These are phyloP conservation scores for Xenoacremonium recifei DNA, from an alignment of 2,329 filamentous ascomycete species.

Conservation along the genomic window DNA sequence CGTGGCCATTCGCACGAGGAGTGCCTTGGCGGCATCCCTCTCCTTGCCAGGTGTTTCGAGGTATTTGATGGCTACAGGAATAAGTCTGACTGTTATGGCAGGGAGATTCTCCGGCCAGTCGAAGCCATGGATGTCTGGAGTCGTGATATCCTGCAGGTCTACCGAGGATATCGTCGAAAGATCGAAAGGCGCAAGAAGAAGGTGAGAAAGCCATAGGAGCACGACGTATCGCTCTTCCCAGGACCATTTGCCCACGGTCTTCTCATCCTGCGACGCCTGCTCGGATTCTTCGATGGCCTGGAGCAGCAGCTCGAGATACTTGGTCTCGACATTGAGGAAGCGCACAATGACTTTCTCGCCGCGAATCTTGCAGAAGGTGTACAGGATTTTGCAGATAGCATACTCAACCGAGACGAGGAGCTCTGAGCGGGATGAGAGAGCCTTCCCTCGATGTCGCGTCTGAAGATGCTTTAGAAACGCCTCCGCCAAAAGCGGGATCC, in stretches of 20 bases:
- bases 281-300: slow-evolving; percentile 67
- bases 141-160: slow-evolving; percentile 45
- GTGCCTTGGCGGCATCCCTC: slow-evolving; percentile 77
- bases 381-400: slow-evolving; percentile 77
- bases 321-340: slow-evolving; percentile 88
- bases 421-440: slow-evolving; percentile 29
- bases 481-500: slow-evolving; percentile 72
- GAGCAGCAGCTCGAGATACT: slow-evolving; percentile 78
- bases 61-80: slow-evolving; percentile 70
- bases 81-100: slow-evolving; percentile 65
- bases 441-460: slow-evolving; percentile 41
- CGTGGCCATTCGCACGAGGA: slow-evolving; percentile 80
- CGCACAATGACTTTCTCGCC: slow-evolving; percentile 90
- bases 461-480: slow-evolving; percentile 70
- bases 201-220: slow-evolving; percentile 81
- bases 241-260: slow-evolving; percentile 42
- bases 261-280: slow-evolving; percentile 17
- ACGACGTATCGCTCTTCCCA: slow-evolving; percentile 92
- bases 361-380: slow-evolving; percentile 90
- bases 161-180: slow-evolving; percentile 76
- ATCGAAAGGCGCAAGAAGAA: slow-evolving; percentile 86
- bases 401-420: slow-evolving; percentile 58
- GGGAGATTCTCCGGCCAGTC: slow-evolving; percentile 62
- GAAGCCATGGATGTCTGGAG: slow-evolving; percentile 46
- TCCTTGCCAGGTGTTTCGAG: slow-evolving; percentile 80